phyloP scores from a whole-genome alignment of 331 rosid species.

The Acacia concinna region DNA sequence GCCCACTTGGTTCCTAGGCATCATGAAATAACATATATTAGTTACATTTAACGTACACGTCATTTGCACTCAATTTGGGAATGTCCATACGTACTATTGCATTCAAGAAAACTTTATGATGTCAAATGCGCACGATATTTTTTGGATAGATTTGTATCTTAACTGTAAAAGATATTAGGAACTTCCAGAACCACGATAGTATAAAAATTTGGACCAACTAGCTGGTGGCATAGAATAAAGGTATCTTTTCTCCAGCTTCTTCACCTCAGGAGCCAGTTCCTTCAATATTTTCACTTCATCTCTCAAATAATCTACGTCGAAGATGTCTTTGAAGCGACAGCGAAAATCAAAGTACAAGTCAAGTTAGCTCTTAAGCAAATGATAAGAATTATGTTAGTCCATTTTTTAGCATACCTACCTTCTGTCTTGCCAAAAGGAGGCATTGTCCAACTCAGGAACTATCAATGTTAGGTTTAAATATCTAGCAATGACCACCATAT shows the following conservation, averaged over 20 bases:
- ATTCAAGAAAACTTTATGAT: too few species aligned
- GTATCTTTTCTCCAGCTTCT: conserved; percentile 34
- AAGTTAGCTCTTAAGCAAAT: neutral
- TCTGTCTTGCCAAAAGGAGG: conserved; percentile 65
- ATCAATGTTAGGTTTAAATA: conserved; percentile 60
- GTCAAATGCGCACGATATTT: neutral
- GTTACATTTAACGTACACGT: too few species aligned
- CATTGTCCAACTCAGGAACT: conserved; percentile 65
- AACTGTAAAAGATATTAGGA: neutral
- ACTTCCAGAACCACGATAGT: conserved; percentile 34
- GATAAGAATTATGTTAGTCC: neutral
- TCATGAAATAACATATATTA: too few species aligned
- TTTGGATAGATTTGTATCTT: neutral
- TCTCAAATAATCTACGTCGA: conserved; percentile 58
- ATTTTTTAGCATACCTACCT: conserved; percentile 38
- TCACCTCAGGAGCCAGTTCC: conserved; percentile 48
- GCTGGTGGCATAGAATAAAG: conserved; percentile 58
- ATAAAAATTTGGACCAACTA: conserved; percentile 72
- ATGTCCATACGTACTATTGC: neutral
- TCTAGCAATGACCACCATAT: conserved; percentile 69
- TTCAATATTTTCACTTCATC: conserved; percentile 56
- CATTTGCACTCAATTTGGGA: too few species aligned
- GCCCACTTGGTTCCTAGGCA: too few species aligned
- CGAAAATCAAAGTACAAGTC: neutral
- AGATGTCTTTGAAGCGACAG: conserved; percentile 64